phyloP scores from a whole-genome alignment of 345 rosid species.

The Chamaenerion angustifolium region DNA sequence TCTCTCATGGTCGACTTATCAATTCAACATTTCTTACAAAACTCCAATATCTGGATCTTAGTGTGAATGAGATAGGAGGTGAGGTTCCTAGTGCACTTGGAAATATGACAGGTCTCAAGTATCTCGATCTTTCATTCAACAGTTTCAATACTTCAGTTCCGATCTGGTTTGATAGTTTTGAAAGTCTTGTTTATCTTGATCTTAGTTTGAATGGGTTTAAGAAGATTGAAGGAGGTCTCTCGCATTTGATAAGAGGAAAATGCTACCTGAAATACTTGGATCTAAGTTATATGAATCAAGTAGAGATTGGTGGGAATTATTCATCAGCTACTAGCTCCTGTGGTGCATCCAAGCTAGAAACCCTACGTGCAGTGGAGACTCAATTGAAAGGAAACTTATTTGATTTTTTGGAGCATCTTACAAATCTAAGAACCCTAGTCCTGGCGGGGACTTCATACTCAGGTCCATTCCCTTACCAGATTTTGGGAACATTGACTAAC shows the following conservation, averaged over 20 bases:
- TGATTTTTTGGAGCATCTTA: conserved; percentile 4
- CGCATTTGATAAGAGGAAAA: too few species aligned
- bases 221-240: too few species aligned
- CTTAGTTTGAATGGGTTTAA: too few species aligned
- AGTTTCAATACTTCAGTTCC: background rate
- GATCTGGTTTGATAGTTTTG: too few species aligned
- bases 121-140: conserved; percentile 6
- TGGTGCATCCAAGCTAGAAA: too few species aligned
- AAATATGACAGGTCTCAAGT: background rate
- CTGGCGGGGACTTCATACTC: background rate
- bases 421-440: background rate
- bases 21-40: background rate
- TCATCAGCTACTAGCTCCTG: too few species aligned
- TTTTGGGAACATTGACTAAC: background rate
- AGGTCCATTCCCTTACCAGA: background rate
- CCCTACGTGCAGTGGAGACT: too few species aligned
- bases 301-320: too few species aligned
- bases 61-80: background rate
- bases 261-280: too few species aligned
- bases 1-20: background rate
- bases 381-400: background rate
- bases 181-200: too few species aligned
- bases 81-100: background rate
- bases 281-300: too few species aligned
- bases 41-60: conserved; percentile 3